These are phyloP conservation scores for Penicillium flavigenum DNA, from an alignment of 495 filamentous ascomycete species.

Conservation along the genomic window DNA sequence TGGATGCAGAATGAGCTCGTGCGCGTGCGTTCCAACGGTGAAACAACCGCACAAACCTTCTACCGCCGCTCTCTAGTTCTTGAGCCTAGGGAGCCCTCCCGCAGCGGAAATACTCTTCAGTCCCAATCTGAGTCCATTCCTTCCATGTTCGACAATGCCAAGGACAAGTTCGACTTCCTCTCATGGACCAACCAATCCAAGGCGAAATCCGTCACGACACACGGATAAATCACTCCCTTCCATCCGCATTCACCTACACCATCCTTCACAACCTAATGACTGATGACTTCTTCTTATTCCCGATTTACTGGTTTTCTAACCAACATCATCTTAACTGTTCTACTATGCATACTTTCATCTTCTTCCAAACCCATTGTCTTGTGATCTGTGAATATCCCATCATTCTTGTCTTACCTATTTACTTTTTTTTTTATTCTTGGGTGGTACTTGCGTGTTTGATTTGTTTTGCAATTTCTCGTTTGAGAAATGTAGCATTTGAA, in stretches of 20 bases:
- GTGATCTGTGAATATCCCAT: constrained; percentile 34
- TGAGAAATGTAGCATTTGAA: constrained; percentile 22
- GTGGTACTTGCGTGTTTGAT: constrained; percentile 24
- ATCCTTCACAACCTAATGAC: constrained; percentile 20
- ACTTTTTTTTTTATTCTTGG: constrained; percentile 15
- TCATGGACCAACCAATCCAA: constrained; percentile 54
- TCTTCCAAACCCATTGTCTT: constrained; percentile 9
- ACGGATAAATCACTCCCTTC: constrained; percentile 34
- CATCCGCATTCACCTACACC: constrained; percentile 11
- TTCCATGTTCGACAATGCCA: constrained; percentile 53
- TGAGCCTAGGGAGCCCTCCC: constrained; percentile 68
- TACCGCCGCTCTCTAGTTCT: constrained; percentile 85
- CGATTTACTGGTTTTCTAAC: constrained; percentile 13
- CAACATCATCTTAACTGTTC: constrained; percentile 4
- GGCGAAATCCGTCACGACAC: constrained; percentile 46
- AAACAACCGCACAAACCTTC: constrained; percentile 73
- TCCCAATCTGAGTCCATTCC: constrained; percentile 41
- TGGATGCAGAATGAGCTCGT: constrained; percentile 88
- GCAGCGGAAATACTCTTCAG: constrained; percentile 19
- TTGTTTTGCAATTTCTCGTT: constrained; percentile 14
- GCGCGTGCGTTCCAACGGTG: constrained; percentile 74
- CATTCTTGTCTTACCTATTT: constrained; percentile 5
- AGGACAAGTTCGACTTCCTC: constrained; percentile 59
- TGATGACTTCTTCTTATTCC: constrained; percentile 24
- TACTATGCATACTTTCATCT: constrained; percentile 26